Evolutionary conservation across 495 filamentous ascomycete genomes (phyloP).

Genomic region (Penicillium daleae): DNA sequence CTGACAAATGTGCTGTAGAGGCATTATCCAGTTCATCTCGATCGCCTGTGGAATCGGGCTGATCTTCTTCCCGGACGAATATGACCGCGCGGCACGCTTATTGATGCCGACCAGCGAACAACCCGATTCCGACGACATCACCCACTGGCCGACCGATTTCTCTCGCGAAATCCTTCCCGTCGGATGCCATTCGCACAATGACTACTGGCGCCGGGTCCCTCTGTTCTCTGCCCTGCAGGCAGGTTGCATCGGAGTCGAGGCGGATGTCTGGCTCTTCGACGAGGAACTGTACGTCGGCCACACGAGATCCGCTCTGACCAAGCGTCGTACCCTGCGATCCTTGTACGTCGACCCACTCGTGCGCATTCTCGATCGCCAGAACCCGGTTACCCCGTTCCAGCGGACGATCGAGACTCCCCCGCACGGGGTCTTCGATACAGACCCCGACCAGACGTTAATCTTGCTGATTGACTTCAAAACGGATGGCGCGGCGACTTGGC

Average conservation of each 20-base stretch:
- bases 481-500: constrained; percentile 50
- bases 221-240: constrained; percentile 65
- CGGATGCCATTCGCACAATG: constrained; percentile 79
- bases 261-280: constrained; percentile 83
- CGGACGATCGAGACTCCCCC: constrained; percentile 22
- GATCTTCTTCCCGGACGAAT: constrained; percentile 60
- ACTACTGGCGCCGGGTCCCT: constrained; percentile 82
- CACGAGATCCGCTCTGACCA: constrained; percentile 47
- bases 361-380: constrained; percentile 55
- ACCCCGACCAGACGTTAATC: constrained; percentile 61
- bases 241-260: constrained; percentile 75
- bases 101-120: constrained; percentile 52
- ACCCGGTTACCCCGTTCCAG: constrained; percentile 43
- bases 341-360: constrained; percentile 62
- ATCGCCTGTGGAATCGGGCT: constrained; percentile 56
- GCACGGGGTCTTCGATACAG: constrained; percentile 52
- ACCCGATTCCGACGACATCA: constrained; percentile 48
- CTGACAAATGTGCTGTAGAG: constrained; percentile 31
- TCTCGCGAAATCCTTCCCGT: constrained; percentile 71
- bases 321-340: constrained; percentile 52
- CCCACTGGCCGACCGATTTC: constrained; percentile 76
- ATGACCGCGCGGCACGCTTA: constrained; percentile 49
- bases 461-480: constrained; percentile 78
- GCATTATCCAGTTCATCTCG: constrained; percentile 52
- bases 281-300: constrained; percentile 68